A percentile compares a stretch with the other conserved stretches of the same genome.
Conservation (phyloP, 768 basidiomycete genomes). For the Boletus fagicola region DNA sequence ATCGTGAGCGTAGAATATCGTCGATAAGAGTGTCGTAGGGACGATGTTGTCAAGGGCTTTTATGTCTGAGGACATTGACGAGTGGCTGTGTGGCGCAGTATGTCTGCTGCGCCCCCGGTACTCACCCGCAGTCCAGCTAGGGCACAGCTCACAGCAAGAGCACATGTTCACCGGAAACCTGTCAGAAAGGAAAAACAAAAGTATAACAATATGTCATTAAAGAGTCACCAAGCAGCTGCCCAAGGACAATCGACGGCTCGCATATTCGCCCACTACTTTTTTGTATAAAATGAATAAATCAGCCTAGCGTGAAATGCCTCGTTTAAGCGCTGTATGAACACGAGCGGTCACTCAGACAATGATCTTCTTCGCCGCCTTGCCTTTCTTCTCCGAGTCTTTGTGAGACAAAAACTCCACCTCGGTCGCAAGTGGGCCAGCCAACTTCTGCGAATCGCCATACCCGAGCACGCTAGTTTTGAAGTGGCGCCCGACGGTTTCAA, state of each 20-base stretch:
- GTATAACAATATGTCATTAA: constrained; percentile 27
- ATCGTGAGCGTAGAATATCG: constrained; percentile 34
- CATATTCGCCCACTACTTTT: constrained; percentile 23
- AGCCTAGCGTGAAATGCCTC: constrained; percentile 18
- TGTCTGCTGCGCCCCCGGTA: constrained; percentile 3
- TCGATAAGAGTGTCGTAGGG: constrained; percentile 1
- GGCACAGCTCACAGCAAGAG: constrained; percentile 2
- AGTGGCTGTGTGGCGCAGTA: constrained; percentile 23
- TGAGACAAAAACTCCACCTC: constrained; percentile 95
- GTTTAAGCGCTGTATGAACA: constrained; percentile 17
- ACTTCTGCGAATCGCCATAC: constrained; percentile 66
- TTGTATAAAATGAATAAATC: constrained; percentile 35
- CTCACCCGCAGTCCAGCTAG: constrained; percentile 5
- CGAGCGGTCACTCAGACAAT: constrained; percentile 45
- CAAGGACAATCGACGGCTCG: constrained; percentile 18
- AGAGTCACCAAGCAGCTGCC: constrained; percentile 22
- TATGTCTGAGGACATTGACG: constrained; percentile 1
- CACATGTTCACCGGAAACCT: constrained; percentile 3
- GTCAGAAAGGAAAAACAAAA: constrained; percentile 3
- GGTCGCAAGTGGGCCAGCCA: constrained; percentile 84
- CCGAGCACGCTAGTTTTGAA: constrained; percentile 93
- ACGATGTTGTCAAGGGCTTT: constrained; percentile 22
- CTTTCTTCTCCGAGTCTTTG: constrained; percentile 95
- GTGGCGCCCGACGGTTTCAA: constrained; percentile 80
- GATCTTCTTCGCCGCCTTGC: constrained; percentile 78